Evolutionary conservation across 768 basidiomycete species (phyloP), one percentile per base, ranked within the genome.

Genomic region (Boletus pseudo-olivaceus): DNA sequence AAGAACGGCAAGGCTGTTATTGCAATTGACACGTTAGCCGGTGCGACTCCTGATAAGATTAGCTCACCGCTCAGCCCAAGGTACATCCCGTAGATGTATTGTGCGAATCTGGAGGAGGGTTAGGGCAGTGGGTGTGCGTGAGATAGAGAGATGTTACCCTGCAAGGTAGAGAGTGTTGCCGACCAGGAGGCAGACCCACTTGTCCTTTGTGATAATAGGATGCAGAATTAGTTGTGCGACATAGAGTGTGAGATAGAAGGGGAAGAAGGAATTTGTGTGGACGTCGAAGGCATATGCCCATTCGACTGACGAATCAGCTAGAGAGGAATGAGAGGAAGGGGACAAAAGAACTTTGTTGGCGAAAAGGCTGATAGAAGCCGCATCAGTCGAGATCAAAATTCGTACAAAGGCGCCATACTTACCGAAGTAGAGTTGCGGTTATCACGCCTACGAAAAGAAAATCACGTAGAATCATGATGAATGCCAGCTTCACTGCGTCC

Each of bases 231-330:
- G 79, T 66, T 98, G 92, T 0, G 88, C 89, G 54, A 93, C 76
- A 68, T 97, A 97, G 50, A 97, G 81, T 10, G 90, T 87, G 55
- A 97, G 81, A 73, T 90, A 96, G 55, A 94, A 76, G 19, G 94
- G 94, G 72, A 98, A 96, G 78, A 98, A 98, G 4, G 93, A 88
- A 64, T 98, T 98, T 55, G 89, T 95, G 71, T 97, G 94, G 15
- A 98, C 89, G 70, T 98, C 96, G 64, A 98, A 96, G 12, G 91
- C 93, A 71, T 97, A 98, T 5, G 88, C 90, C 90, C 87, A 94
- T 77, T 93, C 91, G 30, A 93, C 88, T 19, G 73, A 73, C 41
- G 88, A 82, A 60, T 88, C 84, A n/a, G 82, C 78, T 0, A 80
- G 81, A 11, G 85, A 79, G 29, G 85, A 81, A 68, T 87, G 88